phyloP scores from a whole-genome alignment of 148 eudicot species.

The Chenopodium suecicum region DNA sequence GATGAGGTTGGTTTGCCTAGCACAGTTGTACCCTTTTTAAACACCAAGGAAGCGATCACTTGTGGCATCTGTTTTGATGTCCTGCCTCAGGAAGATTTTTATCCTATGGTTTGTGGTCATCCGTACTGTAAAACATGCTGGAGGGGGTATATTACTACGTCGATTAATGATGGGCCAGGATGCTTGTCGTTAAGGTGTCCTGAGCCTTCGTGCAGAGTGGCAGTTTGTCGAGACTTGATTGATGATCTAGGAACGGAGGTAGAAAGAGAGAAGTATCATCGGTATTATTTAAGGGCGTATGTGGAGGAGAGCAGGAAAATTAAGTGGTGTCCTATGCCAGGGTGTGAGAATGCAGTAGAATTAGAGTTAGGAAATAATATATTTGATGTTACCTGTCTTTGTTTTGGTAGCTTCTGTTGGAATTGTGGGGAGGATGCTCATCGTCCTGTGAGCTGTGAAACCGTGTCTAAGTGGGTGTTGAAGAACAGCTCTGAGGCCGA shows the following conservation, averaged over 20 bases:
- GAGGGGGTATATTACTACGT: constrained; percentile 33
- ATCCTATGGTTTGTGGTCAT: constrained; percentile 61
- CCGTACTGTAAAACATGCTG: constrained; percentile 59
- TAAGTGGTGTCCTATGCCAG: constrained; percentile 89
- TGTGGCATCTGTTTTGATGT: constrained; percentile 77
- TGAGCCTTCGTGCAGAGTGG: constrained; percentile 54
- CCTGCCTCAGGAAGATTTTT: constrained; percentile 32
- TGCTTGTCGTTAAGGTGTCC: constrained; percentile 57
- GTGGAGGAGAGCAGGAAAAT: constrained; percentile 63
- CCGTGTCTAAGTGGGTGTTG: constrained; percentile 56
- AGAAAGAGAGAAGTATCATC: constrained; percentile 48
- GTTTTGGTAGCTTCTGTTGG: constrained; percentile 58
- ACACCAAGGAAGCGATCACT: neutral
- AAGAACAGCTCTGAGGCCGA: constrained; percentile 52
- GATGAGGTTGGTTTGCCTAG: constrained; percentile 42
- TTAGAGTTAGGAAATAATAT: constrained; percentile 3
- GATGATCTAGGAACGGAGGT: constrained; percentile 35
- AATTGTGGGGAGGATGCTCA: constrained; percentile 70
- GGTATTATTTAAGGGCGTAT: constrained; percentile 54
- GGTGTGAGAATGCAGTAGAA: constrained; percentile 29
- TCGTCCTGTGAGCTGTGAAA: constrained; percentile 58
- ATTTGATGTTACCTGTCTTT: constrained; percentile 48
- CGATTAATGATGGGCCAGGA: constrained; percentile 29
- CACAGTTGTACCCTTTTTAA: neutral
- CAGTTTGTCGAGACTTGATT: constrained; percentile 54